Percentiles rank a stretch among this genome's conserved stretches.
Conservation (phyloP, 768 basidiomycete genomes). For the Kwoniella dejecticola region DNA sequence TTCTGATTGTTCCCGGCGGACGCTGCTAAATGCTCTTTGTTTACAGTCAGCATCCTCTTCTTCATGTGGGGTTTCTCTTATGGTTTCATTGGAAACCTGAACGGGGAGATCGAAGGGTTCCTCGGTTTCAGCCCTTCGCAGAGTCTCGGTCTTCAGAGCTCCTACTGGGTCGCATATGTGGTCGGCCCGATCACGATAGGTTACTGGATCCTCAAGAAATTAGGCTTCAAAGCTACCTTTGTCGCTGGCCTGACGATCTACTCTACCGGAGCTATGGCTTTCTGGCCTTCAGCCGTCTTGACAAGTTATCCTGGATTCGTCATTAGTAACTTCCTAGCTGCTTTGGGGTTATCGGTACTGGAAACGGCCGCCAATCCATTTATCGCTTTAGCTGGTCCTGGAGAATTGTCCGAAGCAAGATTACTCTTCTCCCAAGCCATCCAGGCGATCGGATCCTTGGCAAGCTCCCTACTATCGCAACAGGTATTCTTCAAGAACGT, state of each 20-base stretch:
- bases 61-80: constrained; percentile 54
- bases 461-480: constrained; percentile 42
- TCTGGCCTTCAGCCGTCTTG: constrained; percentile 51
- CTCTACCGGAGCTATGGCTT: constrained; percentile 49
- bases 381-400: constrained; percentile 53
- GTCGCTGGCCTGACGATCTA: constrained; percentile 50
- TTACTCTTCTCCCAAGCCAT: constrained; percentile 53
- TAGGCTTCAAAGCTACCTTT: constrained; percentile 52
- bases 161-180: constrained; percentile 50
- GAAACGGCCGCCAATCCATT: constrained; percentile 53
- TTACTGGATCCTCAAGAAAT: constrained; percentile 44
- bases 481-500: constrained; percentile 39
- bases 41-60: constrained; percentile 46
- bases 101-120: constrained; percentile 38
- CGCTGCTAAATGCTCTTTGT: neutral
- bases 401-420: constrained; percentile 44
- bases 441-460: constrained; percentile 44
- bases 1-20: neutral
- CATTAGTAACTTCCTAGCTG: constrained; percentile 51
- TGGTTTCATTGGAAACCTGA: constrained; percentile 52
- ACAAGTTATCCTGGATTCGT: constrained; percentile 47
- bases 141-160: constrained; percentile 41
- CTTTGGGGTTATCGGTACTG: constrained; percentile 43
- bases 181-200: constrained; percentile 42
- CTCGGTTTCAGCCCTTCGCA: constrained; percentile 35